Base-by-base conservation (phyloP, 2,329 filamentous ascomycete species). In the Orbilia brochopaga region DNA sequence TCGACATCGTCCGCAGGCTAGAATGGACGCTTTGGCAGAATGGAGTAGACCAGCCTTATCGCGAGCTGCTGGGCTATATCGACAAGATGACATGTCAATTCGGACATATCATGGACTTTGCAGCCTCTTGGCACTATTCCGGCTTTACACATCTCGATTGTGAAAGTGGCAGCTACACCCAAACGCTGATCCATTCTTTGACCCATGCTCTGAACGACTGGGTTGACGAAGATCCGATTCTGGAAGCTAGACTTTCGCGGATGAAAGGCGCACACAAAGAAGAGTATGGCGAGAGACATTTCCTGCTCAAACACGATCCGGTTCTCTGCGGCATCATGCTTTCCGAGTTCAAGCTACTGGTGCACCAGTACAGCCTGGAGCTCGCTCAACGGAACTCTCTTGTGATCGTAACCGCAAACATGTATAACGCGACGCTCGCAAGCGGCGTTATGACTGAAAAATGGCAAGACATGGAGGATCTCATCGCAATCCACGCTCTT, bases 381-480 rank as follows among this genome's bases (percentile, higher is more conserved):
- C 2, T 51, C 7, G 40, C 42, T 15, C 15, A 35, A 1, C 13
- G 17, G 10, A 21, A 50, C 13, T 1, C 35, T 4, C 35, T 59
- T 3, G 4, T 59, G 3, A 27, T 11, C 11, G 1, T 32, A 8
- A 8, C 52, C 1, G 60, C 60, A 37, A 42, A 56, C 8, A 11
- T 65, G 15, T 65, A 65, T 44, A 58, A 65, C 51, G 53, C 61
- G 6, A 42, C 13, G 10, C 8, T 55, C 8, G 17, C 51, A 1
- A 24, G 32, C 21, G 53, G 61, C 1, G 5, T 23, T 21, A 3
- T 57, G n/a, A 32, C 37, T 13, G 6, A 21, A 21, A 44, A 24
- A n/a, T 65, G 61, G 61, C 19, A 42, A 5, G 61, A 65, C 24
- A 57, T 65, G 53, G 61, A 65, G 24, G 44, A 65, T 42, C 21